These are phyloP conservation scores for Raffaelea ambrosiae DNA, from an alignment of 2,329 filamentous ascomycete species.

Conservation along the genomic window DNA sequence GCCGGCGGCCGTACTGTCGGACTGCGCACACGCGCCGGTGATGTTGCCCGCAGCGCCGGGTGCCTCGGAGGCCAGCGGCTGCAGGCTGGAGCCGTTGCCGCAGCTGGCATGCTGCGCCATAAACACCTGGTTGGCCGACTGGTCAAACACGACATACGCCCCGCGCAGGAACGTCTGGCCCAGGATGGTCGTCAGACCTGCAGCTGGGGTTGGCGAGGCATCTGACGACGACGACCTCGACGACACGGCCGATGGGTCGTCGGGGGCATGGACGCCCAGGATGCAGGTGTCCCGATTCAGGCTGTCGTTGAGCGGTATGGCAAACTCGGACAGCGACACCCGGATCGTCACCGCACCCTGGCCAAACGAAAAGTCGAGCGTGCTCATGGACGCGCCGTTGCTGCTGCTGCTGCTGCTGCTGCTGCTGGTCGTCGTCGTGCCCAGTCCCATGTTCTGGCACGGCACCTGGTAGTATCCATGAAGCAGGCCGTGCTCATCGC, in stretches of 20 bases:
- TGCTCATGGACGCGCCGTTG: constrained; percentile 26
- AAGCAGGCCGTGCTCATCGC: no score
- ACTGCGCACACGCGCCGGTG: constrained; percentile 11
- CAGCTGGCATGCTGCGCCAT: constrained; percentile 23
- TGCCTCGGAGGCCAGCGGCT: neutral
- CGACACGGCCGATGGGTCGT: constrained; percentile 11
- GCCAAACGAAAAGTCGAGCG: constrained; percentile 40
- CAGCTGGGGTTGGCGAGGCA: no score
- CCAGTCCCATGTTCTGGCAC: constrained; percentile 16
- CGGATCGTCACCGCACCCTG: constrained; percentile 17
- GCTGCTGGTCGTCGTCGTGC: constrained; percentile 11
- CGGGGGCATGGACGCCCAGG: constrained; percentile 23
- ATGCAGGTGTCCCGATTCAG: constrained; percentile 23
- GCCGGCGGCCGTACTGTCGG: constrained; percentile 1
- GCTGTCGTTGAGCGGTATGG: constrained; percentile 30
- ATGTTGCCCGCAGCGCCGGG: constrained; percentile 8
- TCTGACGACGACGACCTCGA: no score
- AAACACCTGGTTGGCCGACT: constrained; percentile 20
- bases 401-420: constrained; percentile 13
- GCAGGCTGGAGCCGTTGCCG: constrained; percentile 10
- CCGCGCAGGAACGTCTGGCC: constrained; percentile 23
- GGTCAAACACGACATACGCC: constrained; percentile 24
- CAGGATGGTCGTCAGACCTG: constrained; percentile 18
- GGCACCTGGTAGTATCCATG: no score
- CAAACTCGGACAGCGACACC: constrained; percentile 39